Evolutionary conservation across 345 rosid genomes (phyloP).

Genomic region (Pugionium dolabratum): DNA sequence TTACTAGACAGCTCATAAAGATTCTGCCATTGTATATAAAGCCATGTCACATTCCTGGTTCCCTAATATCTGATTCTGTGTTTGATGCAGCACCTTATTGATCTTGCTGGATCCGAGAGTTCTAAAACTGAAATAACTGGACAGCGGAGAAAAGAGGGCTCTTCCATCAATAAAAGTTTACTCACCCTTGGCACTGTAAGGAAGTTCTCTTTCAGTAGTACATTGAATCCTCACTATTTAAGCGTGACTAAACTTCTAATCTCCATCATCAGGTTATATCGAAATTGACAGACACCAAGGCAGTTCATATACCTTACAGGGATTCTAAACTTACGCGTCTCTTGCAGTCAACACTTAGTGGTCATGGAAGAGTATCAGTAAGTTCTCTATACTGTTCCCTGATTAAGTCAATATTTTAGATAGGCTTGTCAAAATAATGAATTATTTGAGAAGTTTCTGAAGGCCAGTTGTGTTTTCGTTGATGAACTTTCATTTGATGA

Average conservation of each 20-base stretch:
- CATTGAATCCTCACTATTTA: neutral
- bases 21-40: constrained; percentile 25
- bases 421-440: constrained; percentile 14
- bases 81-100: constrained; percentile 82
- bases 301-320: constrained; percentile 97
- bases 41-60: constrained; percentile 25
- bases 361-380: constrained; percentile 99
- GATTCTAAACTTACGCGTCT: constrained; percentile 99
- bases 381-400: constrained; percentile 37
- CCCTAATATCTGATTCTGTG: constrained; percentile 25
- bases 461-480: constrained; percentile 11
- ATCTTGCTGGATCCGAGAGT: constrained; percentile 99
- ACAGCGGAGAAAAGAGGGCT: constrained; percentile 93
- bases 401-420: constrained; percentile 5
- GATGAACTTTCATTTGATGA: constrained; percentile 21
- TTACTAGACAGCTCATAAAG: constrained; percentile 33
- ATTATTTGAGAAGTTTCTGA: constrained; percentile 15
- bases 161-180: constrained; percentile 98
- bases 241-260: constrained; percentile 22
- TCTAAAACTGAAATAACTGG: constrained; percentile 98
- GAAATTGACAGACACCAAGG: constrained; percentile 93
- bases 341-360: constrained; percentile 93
- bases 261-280: constrained; percentile 78
- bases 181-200: constrained; percentile 99
- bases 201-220: constrained; percentile 31